Evolutionary conservation across 495 filamentous ascomycete species (phyloP).

Genomic region (Penicillium nucicola): DNA sequence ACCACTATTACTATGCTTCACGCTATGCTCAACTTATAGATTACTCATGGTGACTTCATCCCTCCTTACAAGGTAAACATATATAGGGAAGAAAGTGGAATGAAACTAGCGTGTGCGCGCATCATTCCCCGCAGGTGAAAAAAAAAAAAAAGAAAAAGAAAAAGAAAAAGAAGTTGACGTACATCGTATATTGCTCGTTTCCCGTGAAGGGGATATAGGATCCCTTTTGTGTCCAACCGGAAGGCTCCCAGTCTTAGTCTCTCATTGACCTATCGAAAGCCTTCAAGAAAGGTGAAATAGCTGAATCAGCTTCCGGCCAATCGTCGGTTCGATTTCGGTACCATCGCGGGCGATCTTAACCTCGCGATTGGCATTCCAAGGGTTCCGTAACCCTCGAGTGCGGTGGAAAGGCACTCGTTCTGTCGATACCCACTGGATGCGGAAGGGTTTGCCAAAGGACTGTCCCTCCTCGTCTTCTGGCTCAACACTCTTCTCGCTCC

Average conservation of each 20-base stretch:
- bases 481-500: slow-evolving; percentile 33
- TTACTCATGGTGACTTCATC: slow-evolving; percentile 1
- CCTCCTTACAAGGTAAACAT: background rate
- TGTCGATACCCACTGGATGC: slow-evolving; percentile 88
- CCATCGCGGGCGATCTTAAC: slow-evolving; percentile 97
- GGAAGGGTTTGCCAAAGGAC: slow-evolving; percentile 89
- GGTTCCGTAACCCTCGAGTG: slow-evolving; percentile 85
- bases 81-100: background rate
- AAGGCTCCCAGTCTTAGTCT: no score
- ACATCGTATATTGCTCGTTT: slow-evolving; percentile 31
- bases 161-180: slow-evolving; percentile 11
- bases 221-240: no score
- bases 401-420: slow-evolving; percentile 85
- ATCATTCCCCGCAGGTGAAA: background rate
- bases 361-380: slow-evolving; percentile 93
- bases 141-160: slow-evolving; percentile 6
- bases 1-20: no score
- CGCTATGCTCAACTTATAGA: no score
- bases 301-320: slow-evolving; percentile 73
- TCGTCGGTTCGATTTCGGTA: slow-evolving; percentile 83
- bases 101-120: no score
- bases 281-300: slow-evolving; percentile 60
- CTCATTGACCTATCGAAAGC: background rate
- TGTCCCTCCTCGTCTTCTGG: slow-evolving; percentile 47
- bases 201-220: slow-evolving; percentile 8